Evolutionary conservation across 345 rosid genomes (phyloP).

Genomic region (Lepidium aucheri): DNA sequence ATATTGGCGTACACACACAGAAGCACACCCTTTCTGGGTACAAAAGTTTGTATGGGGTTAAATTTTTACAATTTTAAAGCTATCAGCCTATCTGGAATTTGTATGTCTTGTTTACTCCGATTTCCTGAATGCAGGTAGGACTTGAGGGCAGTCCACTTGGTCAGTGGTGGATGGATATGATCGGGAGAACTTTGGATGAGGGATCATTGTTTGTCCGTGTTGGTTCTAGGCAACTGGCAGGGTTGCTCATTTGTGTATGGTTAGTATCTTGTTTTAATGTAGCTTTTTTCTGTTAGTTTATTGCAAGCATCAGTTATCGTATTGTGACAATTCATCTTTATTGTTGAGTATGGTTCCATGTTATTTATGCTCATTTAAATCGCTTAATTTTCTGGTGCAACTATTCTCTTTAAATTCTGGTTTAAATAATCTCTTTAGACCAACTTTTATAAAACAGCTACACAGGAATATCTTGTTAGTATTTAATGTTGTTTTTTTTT

Average conservation of each 20-base stretch:
- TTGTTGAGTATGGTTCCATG: neutral
- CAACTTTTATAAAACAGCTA: neutral
- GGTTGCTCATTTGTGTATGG: slow-evolving; percentile 75
- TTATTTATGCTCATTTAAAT: neutral
- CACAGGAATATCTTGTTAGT: slow-evolving; percentile 1
- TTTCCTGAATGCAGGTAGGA: slow-evolving; percentile 45
- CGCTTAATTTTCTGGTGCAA: neutral
- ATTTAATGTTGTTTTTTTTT: neutral
- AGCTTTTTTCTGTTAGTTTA: neutral
- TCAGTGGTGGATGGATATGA: slow-evolving; percentile 73
- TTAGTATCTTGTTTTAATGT: slow-evolving; percentile 15
- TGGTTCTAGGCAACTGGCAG: slow-evolving; percentile 83
- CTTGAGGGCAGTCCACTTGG: slow-evolving; percentile 78
- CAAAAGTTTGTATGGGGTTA: neutral
- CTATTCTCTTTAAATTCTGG: neutral
- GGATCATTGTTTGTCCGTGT: slow-evolving; percentile 59
- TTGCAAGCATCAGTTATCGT: neutral
- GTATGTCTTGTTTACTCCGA: neutral
- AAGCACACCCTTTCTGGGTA: neutral
- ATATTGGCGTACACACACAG: neutral
- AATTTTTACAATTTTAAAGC: neutral
- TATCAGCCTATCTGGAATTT: neutral
- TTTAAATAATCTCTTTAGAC: neutral
- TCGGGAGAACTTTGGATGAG: slow-evolving; percentile 63
- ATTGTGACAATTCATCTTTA: neutral